Conservation (phyloP, 2,329 filamentous ascomycete genomes). For the Oidium heveae region DNA sequence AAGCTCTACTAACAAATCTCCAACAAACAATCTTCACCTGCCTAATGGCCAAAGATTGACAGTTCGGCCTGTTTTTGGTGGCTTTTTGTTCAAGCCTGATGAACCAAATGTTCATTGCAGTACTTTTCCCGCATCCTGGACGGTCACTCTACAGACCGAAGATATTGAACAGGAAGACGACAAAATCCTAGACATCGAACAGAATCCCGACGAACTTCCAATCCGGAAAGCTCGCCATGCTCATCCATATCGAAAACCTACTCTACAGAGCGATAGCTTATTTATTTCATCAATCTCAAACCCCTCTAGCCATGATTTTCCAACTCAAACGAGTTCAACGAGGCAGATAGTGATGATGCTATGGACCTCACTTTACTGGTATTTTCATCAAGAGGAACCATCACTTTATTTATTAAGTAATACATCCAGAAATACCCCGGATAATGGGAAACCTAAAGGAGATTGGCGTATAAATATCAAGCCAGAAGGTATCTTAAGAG, state of each 20-base stretch:
- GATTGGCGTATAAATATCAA: conserved; percentile 75
- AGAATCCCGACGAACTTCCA: conserved; percentile 12
- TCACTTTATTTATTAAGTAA: conserved; percentile 34
- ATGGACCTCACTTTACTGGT: conserved; percentile 88
- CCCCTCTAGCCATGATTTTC: conserved; percentile 56
- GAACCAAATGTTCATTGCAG: conserved; percentile 43
- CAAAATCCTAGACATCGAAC: conserved; percentile 6
- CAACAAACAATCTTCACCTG: conserved; percentile 31
- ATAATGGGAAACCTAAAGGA: conserved; percentile 46
- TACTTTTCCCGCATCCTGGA: conserved; percentile 71
- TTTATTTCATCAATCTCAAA: conserved; percentile 85
- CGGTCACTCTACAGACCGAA: conserved; percentile 57
- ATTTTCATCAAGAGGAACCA: conserved; percentile 73
- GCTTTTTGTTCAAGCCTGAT: conserved; percentile 67
- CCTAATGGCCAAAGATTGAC: conserved; percentile 72
- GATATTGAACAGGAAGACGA: conserved; percentile 3
- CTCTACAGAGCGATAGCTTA: conserved; percentile 51
- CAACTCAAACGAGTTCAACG: conserved; percentile 54
- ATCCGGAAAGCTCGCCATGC: conserved; percentile 17
- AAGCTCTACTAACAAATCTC: background rate
- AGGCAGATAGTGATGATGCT: conserved; percentile 91
- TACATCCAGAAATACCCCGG: conserved; percentile 38
- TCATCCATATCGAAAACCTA: conserved; percentile 49
- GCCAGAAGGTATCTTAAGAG: conserved; percentile 67
- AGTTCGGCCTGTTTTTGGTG: conserved; percentile 72